Evolutionary conservation across 148 eudicot genomes (phyloP), one percentile per base, ranked within the genome.

Genomic region (Linanthus parryae): DNA sequence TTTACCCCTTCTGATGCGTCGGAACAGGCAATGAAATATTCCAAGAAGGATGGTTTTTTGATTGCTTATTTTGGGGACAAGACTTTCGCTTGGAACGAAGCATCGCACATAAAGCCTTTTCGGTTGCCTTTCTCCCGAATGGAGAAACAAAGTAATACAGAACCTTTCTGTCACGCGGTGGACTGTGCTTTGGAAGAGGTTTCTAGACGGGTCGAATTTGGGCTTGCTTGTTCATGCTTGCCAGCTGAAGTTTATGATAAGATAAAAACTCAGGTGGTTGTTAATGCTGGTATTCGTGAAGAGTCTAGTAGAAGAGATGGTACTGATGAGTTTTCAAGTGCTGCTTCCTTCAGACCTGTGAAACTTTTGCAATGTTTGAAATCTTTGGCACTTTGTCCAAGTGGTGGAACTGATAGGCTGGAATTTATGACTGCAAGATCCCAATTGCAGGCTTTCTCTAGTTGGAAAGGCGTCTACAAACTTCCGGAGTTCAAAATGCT

Each of bases 11-110:
- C 66, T 21, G 79, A 78, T 75, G 67, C 92, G 21, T 71, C 96
- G 1, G 71, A 70, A 19, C 74, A 59, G 52, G 88, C 85, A 21
- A 66, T 14, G 64, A 83, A 74, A 24, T 59, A 81, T 54, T 72
- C 42, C 10, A 83, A 67, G 57, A 64, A 70, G 16, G 78, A 70
- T 19, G 36, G 72, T 29, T 72, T 69, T 51, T 57, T 88, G 65
- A 64, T 88, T 40, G 83, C 83, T 1, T 88, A 83, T 65, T 83
- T 75, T 48, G 88, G 96, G 61, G 96, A 83, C 57, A 60, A 76
- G 45, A 48, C 79, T 14, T 88, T 83, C 72, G 88, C 92, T 34
- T 88, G 88, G 88, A 88, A 78, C 34, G 81, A 78, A 6, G 71
- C 59, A 53, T 44, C 73, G 7, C 69, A 49, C 25, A 51, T 88